Percentiles rank a stretch among this genome's conserved stretches.
Evolutionary conservation across 2,329 filamentous ascomycete genomes (phyloP).

Genomic region (Plenodomus lindquistii): DNA sequence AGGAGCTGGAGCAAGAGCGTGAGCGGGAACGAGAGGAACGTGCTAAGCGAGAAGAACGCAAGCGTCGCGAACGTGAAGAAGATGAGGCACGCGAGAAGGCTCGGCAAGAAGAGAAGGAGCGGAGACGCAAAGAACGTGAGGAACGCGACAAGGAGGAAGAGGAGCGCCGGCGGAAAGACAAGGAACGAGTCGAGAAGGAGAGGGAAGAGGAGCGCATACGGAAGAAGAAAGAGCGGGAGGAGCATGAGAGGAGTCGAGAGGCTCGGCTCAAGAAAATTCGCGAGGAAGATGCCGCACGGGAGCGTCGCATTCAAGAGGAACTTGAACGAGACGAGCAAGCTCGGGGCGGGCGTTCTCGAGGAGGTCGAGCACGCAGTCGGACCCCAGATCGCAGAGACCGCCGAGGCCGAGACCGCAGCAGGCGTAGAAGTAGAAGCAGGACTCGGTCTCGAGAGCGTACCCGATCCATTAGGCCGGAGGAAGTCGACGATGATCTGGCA

Average conservation of each 20-base stretch:
- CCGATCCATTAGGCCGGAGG: conserved; percentile 32
- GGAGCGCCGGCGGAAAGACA: conserved; percentile 36
- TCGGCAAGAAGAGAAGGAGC: conserved; percentile 54
- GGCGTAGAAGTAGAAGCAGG: conserved; percentile 19
- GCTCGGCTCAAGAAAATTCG: conserved; percentile 47
- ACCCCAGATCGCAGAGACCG: conserved; percentile 30
- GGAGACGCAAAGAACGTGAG: conserved; percentile 35
- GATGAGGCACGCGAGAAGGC: conserved; percentile 50
- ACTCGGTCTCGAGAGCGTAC: conserved; percentile 29
- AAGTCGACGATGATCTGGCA: conserved; percentile 44
- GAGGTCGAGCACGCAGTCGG: conserved; percentile 32
- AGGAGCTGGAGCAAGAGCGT: conserved; percentile 63
- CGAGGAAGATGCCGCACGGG: conserved; percentile 40
- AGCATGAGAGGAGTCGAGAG: conserved; percentile 50
- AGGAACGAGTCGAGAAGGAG: conserved; percentile 37
- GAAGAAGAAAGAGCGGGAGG: conserved; percentile 49
- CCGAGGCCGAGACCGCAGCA: conserved; percentile 19
- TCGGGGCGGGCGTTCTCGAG: conserved; percentile 43
- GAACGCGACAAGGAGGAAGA: conserved; percentile 36
- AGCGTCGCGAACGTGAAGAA: conserved; percentile 54
- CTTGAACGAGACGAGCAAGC: conserved; percentile 49
- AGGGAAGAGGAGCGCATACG: conserved; percentile 57
- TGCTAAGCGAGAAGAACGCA: conserved; percentile 62
- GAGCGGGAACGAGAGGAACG: conserved; percentile 56
- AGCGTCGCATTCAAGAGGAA: conserved; percentile 51